phyloP scores from a whole-genome alignment of 495 filamentous ascomycete genomes.

The Penicilliopsis zonata region DNA sequence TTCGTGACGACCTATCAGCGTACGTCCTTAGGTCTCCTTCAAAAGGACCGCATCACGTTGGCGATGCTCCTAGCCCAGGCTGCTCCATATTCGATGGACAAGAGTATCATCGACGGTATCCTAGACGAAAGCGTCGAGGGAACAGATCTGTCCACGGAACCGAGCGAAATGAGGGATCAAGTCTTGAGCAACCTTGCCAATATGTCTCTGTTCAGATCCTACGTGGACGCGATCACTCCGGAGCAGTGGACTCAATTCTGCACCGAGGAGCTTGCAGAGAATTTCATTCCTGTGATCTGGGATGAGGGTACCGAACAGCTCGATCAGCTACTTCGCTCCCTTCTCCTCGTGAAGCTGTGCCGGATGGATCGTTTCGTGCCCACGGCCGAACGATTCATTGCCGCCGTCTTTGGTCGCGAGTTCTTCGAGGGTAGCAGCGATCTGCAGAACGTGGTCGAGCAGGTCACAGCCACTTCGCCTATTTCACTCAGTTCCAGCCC shows the following conservation, averaged over 20 bases:
- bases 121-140: constrained; percentile 68
- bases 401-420: constrained; percentile 76
- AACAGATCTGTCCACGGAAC: constrained; percentile 65
- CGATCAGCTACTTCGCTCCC: constrained; percentile 69
- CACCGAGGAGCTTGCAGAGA: constrained; percentile 76
- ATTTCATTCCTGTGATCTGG: constrained; percentile 71
- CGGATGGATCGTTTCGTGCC: constrained; percentile 92
- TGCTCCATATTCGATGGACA: constrained; percentile 88
- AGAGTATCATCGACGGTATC: constrained; percentile 70
- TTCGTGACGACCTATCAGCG: constrained; percentile 88
- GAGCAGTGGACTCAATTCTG: constrained; percentile 72
- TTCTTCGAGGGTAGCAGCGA: constrained; percentile 74
- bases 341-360: constrained; percentile 88
- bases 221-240: constrained; percentile 45
- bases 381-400: constrained; percentile 76
- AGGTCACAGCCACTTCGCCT: constrained; percentile 74
- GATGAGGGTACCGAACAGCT: constrained; percentile 46
- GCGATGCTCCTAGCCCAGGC: constrained; percentile 96
- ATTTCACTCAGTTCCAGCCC: constrained; percentile 88
- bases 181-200: constrained; percentile 55
- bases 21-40: constrained; percentile 82
- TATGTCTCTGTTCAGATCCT: constrained; percentile 62
- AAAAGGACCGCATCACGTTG: constrained; percentile 87
- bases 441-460: constrained; percentile 69
- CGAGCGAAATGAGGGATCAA: constrained; percentile 50